Percentiles rank a stretch among this genome's conserved stretches.
Conservation (phyloP, 345 rosid species). For the Sonneratia caseolaris region DNA sequence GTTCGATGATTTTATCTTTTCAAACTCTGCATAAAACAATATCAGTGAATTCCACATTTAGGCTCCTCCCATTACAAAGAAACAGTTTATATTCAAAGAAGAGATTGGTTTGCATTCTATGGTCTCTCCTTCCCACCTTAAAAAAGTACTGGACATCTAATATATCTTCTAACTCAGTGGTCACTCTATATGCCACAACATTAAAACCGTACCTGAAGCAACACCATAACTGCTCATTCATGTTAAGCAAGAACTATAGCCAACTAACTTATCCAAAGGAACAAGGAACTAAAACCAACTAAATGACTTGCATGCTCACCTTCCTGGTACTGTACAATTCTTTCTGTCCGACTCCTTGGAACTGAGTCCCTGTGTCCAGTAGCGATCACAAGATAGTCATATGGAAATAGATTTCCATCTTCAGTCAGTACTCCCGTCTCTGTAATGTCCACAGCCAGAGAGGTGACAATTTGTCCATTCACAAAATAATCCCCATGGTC, state of each 20-base stretch:
- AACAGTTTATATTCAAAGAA: too few relatives aligned
- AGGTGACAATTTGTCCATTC: constrained; percentile 46
- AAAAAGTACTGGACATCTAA: too few relatives aligned
- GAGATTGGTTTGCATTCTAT: too few relatives aligned
- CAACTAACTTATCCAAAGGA: too few relatives aligned
- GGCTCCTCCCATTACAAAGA: too few relatives aligned
- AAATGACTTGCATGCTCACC: constrained; percentile 24
- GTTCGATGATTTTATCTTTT: constrained; percentile 59
- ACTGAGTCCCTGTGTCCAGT: constrained; percentile 56
- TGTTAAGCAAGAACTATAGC: not conserved
- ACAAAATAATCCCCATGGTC: constrained; percentile 57
- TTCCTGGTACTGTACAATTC: constrained; percentile 38
- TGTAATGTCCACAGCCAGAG: constrained; percentile 47
- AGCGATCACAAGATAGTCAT: constrained; percentile 78
- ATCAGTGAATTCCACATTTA: not conserved
- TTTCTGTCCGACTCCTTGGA: constrained; percentile 46
- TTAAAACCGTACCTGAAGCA: not conserved
- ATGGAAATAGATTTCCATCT: constrained; percentile 33
- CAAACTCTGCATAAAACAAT: constrained; percentile 34
- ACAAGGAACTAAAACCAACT: not conserved
- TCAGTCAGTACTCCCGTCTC: constrained; percentile 48
- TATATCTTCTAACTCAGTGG: not conserved
- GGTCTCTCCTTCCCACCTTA: too few relatives aligned
- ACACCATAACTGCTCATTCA: not conserved
- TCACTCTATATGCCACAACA: not conserved